Base-by-base conservation (phyloP, 2,329 filamentous ascomycete genomes). In the Penicillium sp. region DNA sequence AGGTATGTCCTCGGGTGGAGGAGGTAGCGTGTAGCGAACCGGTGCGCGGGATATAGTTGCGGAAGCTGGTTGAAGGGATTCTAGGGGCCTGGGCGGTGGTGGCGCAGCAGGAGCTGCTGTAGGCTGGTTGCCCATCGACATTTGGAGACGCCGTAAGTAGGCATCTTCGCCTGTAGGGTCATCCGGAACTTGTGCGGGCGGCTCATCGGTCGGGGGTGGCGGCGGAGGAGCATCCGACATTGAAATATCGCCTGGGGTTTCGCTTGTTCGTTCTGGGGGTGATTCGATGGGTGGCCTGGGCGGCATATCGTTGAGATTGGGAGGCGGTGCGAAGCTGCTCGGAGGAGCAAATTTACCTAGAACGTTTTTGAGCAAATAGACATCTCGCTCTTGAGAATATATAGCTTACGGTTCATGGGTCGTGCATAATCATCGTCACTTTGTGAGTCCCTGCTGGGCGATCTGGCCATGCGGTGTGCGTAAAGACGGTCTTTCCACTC, bases 401-500 rank as follows among this genome's bases (percentile, higher is more conserved):
- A n/a, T n/a, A n/a, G n/a, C n/a, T n/a, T n/a, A n/a, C n/a, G n/a
- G n/a, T n/a, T n/a, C n/a, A n/a, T n/a, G n/a, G n/a, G n/a, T n/a
- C n/a, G n/a, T 6, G 50, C 26, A 24, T 76, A 70, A 48, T 75
- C 72, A 34, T 77, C 74, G 33, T 77, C 75, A 47, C 75, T 80
- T 53, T 73, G 69, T 50, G 74, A 68, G 53, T 73, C 72, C 55
- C 70, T 69, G 48, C 66, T 72, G 24, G 59, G 64, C 40, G 69
- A 69, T 45, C 64, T n/a, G n/a, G 69, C 53, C 68, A 75, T 58
- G 77, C 77, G 40, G 82, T 77, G 63, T 89, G 86, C 13, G 82
- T 93, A 90, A 13, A 95, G 74, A 32, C 86, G 72, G 34, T 84
- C 81, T 65, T 90, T 94, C 90, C 90, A 96, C 60, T 94, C 89